phyloP scores from a whole-genome alignment of 768 basidiomycete genomes.

The Pleurotus salmoneostramineus region DNA sequence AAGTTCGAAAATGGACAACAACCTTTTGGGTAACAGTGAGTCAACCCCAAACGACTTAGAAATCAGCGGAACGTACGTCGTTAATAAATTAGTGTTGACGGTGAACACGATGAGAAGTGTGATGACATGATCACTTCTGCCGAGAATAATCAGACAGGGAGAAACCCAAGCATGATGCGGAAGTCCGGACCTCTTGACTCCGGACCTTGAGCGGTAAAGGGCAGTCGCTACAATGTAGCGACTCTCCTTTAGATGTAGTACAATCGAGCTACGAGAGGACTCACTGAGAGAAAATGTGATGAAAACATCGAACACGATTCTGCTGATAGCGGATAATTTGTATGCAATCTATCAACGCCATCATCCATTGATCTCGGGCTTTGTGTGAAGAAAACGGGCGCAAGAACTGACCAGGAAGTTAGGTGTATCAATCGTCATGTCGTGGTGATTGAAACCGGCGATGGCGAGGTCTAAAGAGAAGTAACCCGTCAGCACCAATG shows the following conservation, averaged over 20 bases:
- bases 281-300: constrained; percentile 1
- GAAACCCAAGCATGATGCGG: background rate
- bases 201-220: background rate
- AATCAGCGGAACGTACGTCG: background rate
- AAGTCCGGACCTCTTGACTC: background rate
- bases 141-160: background rate
- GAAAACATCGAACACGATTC: constrained; percentile 2
- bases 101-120: constrained; percentile 6
- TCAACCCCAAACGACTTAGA: background rate
- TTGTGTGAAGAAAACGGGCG: no score
- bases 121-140: constrained; percentile 6
- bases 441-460: background rate
- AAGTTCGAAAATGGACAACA: background rate
- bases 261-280: background rate
- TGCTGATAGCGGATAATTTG: background rate
- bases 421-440: background rate
- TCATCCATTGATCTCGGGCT: no score
- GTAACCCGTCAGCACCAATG: no score
- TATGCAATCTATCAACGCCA: background rate
- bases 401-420: background rate
- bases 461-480: background rate
- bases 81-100: constrained; percentile 9
- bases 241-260: background rate
- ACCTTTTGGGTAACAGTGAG: background rate
- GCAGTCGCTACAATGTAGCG: background rate